phyloP scores from a whole-genome alignment of 257 asterid genomes.

The Coffea canephora region DNA sequence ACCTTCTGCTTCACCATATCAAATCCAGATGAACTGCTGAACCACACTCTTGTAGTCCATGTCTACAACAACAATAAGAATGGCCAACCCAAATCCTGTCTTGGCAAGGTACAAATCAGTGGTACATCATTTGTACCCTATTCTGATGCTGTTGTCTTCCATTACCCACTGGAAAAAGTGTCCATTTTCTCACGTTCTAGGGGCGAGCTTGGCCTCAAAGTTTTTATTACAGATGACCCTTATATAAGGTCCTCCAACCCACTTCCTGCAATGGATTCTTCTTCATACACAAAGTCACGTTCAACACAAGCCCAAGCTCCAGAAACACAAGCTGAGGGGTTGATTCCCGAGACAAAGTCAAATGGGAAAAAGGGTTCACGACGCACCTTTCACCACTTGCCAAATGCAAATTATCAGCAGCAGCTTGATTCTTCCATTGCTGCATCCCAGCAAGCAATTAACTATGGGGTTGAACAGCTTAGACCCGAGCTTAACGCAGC shows the following conservation, averaged over 20 bases:
- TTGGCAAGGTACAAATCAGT: constrained; percentile 62
- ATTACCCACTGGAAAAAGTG: constrained; percentile 77
- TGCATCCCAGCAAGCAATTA: constrained; percentile 31
- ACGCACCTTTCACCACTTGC: constrained; percentile 47
- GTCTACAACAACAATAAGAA: constrained; percentile 47
- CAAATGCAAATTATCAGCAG: constrained; percentile 38
- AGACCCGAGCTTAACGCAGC: constrained; percentile 52
- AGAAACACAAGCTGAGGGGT: constrained; percentile 27
- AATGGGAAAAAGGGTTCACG: constrained; percentile 42
- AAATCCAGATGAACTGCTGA: constrained; percentile 50
- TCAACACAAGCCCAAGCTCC: constrained; percentile 33
- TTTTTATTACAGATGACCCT: constrained; percentile 65
- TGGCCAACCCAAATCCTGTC: constrained; percentile 52
- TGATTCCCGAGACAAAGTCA: constrained; percentile 14
- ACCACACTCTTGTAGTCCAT: constrained; percentile 66
- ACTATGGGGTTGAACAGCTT: constrained; percentile 49
- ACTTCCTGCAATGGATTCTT: constrained; percentile 40
- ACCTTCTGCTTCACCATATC: constrained; percentile 66
- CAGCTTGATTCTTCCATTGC: constrained; percentile 27
- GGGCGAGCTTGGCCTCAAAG: constrained; percentile 82
- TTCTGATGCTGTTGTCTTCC: constrained; percentile 66
- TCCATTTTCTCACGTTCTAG: constrained; percentile 61
- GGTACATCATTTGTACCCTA: constrained; percentile 69
- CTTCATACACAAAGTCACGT: constrained; percentile 32
- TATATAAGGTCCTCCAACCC: constrained; percentile 45